Percentiles rank a stretch among this genome's conserved stretches.
Evolutionary conservation across 441 rosid genomes (phyloP).

Genomic region (Geranium incanum): DNA sequence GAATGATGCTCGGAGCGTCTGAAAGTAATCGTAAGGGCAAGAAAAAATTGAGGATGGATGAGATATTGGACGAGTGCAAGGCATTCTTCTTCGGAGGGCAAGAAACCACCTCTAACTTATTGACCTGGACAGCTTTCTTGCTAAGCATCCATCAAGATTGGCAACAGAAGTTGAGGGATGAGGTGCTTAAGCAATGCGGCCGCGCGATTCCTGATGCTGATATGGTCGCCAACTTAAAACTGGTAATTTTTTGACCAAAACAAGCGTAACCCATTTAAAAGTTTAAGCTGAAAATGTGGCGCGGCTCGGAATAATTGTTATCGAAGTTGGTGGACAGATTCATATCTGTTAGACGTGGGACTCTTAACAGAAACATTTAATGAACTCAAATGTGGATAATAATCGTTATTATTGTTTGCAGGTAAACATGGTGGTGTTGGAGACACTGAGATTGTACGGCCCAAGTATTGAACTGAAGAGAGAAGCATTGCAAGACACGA

Average conservation of each 20-base stretch:
- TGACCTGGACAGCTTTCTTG: constrained; percentile 49
- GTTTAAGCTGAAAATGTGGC: too few relatives aligned
- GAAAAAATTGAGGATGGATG: constrained; percentile 32
- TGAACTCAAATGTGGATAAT: neutral
- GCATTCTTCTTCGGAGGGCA: constrained; percentile 39
- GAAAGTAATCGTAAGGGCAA: constrained; percentile 11
- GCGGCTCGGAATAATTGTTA: too few relatives aligned
- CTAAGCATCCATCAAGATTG: constrained; percentile 44
- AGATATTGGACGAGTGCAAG: constrained; percentile 32
- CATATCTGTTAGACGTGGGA: too few relatives aligned
- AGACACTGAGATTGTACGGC: constrained; percentile 47
- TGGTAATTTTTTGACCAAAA: constrained; percentile 24
- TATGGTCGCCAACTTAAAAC: constrained; percentile 32
- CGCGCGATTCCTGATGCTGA: constrained; percentile 31
- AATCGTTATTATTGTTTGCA: neutral
- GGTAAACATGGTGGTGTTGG: constrained; percentile 61
- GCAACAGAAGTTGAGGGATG: constrained; percentile 52
- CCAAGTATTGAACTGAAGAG: constrained; percentile 30
- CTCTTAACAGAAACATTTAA: too few relatives aligned
- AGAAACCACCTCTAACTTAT: constrained; percentile 37
- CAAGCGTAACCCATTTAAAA: too few relatives aligned
- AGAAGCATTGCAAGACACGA: constrained; percentile 29
- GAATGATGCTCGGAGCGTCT: constrained; percentile 32
- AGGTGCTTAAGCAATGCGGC: constrained; percentile 33
- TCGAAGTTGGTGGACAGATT: too few relatives aligned